phyloP scores from a whole-genome alignment of 2,329 filamentous ascomycete species.

The Cladosporium colombiae region DNA sequence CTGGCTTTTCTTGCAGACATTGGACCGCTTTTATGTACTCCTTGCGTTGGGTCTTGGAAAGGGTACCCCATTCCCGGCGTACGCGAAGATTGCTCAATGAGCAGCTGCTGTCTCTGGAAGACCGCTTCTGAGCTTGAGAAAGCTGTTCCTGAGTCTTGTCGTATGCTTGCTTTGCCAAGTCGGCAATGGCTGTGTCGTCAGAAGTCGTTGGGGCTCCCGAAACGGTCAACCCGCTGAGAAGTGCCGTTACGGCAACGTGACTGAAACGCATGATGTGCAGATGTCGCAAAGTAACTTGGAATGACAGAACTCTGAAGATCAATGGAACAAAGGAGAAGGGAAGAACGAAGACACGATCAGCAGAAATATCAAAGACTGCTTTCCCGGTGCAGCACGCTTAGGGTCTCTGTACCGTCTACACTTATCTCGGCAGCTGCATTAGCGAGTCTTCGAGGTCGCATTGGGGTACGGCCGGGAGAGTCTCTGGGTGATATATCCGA shows the following conservation, averaged over 20 bases:
- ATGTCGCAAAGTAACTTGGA: neutral
- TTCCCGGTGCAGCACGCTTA: neutral
- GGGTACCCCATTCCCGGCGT: conserved; percentile 45
- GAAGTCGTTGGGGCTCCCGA: conserved; percentile 1
- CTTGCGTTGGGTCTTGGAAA: conserved; percentile 28
- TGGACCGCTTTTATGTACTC: conserved; percentile 24
- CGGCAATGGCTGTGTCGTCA: neutral
- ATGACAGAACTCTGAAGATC: neutral
- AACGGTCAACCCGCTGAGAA: neutral
- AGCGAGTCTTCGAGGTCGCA: neutral
- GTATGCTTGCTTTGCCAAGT: conserved; percentile 13
- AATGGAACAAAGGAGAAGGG: neutral
- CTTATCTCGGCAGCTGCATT: neutral
- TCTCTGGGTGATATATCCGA: neutral
- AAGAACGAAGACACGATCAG: neutral
- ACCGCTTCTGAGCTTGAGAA: neutral
- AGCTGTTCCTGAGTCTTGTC: neutral
- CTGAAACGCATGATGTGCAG: conserved; percentile 9
- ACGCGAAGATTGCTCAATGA: conserved; percentile 40
- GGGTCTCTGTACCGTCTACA: neutral
- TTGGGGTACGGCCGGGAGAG: neutral
- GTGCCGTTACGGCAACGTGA: neutral
- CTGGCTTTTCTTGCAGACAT: conserved; percentile 25
- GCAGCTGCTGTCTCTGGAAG: neutral
- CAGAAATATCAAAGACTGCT: neutral